Percentiles rank a stretch among this genome's conserved stretches.
Evolutionary conservation across 495 filamentous ascomycete species (phyloP).

Genomic region (Aspergillus egyptiacus): DNA sequence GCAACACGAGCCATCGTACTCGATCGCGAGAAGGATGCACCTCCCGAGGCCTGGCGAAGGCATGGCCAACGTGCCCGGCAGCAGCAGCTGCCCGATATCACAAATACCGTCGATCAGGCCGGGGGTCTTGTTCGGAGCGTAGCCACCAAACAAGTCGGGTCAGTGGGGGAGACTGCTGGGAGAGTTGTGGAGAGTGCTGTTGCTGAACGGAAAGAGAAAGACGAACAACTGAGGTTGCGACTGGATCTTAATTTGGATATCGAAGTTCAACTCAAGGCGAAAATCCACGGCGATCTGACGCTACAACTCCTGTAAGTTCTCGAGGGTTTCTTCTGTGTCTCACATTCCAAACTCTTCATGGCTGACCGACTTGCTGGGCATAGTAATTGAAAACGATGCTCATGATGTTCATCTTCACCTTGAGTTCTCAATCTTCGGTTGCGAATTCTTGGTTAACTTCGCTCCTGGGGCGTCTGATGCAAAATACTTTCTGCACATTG

Average conservation of each 20-base stretch:
- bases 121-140: background rate
- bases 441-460: too few species aligned
- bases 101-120: background rate
- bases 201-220: background rate
- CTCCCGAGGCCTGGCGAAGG: background rate
- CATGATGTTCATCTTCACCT: too few species aligned
- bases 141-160: background rate
- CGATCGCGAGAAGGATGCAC: background rate
- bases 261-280: slow-evolving; percentile 83
- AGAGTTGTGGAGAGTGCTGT: background rate
- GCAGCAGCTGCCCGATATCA: background rate
- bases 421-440: too few species aligned
- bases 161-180: background rate
- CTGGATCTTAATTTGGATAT: slow-evolving; percentile 84
- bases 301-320: slow-evolving; percentile 72
- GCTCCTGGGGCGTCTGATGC: too few species aligned
- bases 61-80: background rate
- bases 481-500: too few species aligned
- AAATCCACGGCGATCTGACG: slow-evolving; percentile 86
- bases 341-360: too few species aligned
- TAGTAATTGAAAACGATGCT: too few species aligned
- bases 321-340: too few species aligned
- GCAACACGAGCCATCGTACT: background rate
- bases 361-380: too few species aligned
- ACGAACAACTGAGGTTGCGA: slow-evolving; percentile 69